A percentile compares a stretch with the other conserved stretches of the same genome.
phyloP scores from a whole-genome alignment of 208 protist genomes.

The Crithidia acanthocephali region DNA sequence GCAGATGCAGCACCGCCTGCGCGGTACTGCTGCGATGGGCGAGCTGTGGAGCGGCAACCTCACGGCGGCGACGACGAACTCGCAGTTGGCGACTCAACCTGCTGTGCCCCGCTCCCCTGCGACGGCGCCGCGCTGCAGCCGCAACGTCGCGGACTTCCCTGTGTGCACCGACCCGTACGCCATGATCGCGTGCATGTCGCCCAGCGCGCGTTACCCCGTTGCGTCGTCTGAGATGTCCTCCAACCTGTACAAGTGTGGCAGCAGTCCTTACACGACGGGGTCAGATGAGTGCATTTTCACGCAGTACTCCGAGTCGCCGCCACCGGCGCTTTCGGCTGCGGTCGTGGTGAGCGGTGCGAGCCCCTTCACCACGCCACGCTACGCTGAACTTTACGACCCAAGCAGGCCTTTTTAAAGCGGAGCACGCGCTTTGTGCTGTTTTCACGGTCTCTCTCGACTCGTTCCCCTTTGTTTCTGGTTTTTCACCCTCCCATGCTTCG shows the following conservation, averaged over 20 bases:
- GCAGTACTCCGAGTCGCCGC: conserved; percentile 8
- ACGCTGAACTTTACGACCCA: conserved; percentile 1
- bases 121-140: background rate
- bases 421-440: no score
- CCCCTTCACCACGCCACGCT: conserved; percentile 3
- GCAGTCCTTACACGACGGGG: conserved; percentile 2
- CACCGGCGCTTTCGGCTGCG: background rate
- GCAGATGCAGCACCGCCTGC: background rate
- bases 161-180: background rate
- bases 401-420: conserved; percentile 8
- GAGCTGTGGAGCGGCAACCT: background rate
- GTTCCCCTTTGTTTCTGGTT: no score
- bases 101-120: background rate
- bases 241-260: conserved; percentile 4
- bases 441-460: no score
- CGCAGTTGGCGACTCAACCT: background rate
- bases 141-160: background rate
- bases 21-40: background rate
- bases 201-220: background rate
- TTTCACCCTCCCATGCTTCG: no score
- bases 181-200: background rate
- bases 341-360: background rate
- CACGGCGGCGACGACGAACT: conserved; percentile 2
- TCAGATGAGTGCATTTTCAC: conserved; percentile 13
- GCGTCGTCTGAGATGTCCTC: background rate